These are phyloP conservation scores for Chytriomyces confervae DNA, from an alignment of 192 early-diverging fungal genomes.

Conservation along the genomic window DNA sequence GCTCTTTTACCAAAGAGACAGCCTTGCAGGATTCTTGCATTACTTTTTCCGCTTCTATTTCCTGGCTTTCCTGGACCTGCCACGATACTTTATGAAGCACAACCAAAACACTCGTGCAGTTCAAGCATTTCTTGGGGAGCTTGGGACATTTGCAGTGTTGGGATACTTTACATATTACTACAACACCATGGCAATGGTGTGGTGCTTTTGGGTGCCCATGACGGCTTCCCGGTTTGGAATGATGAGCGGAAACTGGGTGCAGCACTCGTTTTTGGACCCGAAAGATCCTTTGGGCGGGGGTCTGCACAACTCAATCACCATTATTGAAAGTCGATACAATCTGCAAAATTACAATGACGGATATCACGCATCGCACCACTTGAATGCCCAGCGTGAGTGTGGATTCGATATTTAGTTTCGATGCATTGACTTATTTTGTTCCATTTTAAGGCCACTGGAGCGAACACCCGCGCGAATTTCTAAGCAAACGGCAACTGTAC, in stretches of 20 bases:
- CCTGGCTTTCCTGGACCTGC: slow-evolving; percentile 30
- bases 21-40: slow-evolving; percentile 40
- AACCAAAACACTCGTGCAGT: slow-evolving; percentile 23
- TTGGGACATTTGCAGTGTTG: slow-evolving; percentile 17
- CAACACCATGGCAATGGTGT: slow-evolving; percentile 34
- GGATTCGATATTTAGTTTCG: background rate
- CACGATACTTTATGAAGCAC: slow-evolving; percentile 39
- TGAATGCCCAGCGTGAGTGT: slow-evolving; percentile 42
- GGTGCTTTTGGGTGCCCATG: slow-evolving; percentile 42
- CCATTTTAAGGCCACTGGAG: slow-evolving; percentile 35
- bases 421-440: background rate
- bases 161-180: slow-evolving; percentile 21
- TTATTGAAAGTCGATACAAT: slow-evolving; percentile 43
- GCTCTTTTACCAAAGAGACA: slow-evolving; percentile 50
- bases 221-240: slow-evolving; percentile 45
- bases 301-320: slow-evolving; percentile 42
- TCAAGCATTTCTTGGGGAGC: slow-evolving; percentile 29
- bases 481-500: slow-evolving; percentile 29
- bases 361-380: slow-evolving; percentile 56
- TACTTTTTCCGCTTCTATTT: slow-evolving; percentile 51
- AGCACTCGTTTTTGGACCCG: slow-evolving; percentile 50
- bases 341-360: slow-evolving; percentile 46
- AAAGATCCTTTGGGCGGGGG: slow-evolving; percentile 41
- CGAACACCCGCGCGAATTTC: slow-evolving; percentile 48
- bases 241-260: slow-evolving; percentile 56